Percentiles rank a stretch among this genome's conserved stretches.
Evolutionary conservation across 352 stramenopile species (phyloP).

Genomic region (Globisporangium canariense): DNA sequence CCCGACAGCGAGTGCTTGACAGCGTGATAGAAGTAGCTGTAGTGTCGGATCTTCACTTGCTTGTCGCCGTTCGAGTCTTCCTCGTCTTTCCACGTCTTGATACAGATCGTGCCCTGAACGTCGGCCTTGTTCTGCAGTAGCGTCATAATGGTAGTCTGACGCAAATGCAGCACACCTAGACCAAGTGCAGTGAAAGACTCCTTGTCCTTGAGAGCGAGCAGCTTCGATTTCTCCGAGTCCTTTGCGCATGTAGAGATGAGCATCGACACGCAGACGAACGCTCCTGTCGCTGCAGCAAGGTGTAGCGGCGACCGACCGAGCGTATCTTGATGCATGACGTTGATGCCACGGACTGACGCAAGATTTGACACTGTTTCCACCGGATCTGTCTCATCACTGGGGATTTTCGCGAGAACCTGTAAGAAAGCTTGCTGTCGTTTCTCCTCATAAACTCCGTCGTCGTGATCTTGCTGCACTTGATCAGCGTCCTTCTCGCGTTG

Average conservation of each 20-base stretch:
- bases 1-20: constrained; percentile 65
- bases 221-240: constrained; percentile 20
- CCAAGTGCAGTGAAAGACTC: constrained; percentile 55
- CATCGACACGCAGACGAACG: constrained; percentile 71
- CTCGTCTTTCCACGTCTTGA: constrained; percentile 20
- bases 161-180: constrained; percentile 49
- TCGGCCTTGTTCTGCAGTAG: constrained; percentile 59
- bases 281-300: constrained; percentile 64
- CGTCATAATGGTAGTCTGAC: constrained; percentile 75
- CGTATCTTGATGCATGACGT: constrained; percentile 34
- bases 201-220: constrained; percentile 38
- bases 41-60: constrained; percentile 22
- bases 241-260: constrained; percentile 36
- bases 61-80: constrained; percentile 6
- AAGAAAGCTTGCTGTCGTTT: constrained; percentile 45
- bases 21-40: constrained; percentile 76
- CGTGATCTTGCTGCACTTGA: constrained; percentile 25
- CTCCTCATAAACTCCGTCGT: constrained; percentile 43
- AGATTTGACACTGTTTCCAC: constrained; percentile 79
- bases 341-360: constrained; percentile 39
- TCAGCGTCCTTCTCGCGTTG: constrained; percentile 26
- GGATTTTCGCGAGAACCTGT: constrained; percentile 38
- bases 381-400: constrained; percentile 45
- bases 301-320: constrained; percentile 62
- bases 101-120: constrained; percentile 44